Percentiles rank a stretch among this genome's conserved stretches.
phyloP scores from a whole-genome alignment of 345 rosid species.

The Citrus trifoliata region DNA sequence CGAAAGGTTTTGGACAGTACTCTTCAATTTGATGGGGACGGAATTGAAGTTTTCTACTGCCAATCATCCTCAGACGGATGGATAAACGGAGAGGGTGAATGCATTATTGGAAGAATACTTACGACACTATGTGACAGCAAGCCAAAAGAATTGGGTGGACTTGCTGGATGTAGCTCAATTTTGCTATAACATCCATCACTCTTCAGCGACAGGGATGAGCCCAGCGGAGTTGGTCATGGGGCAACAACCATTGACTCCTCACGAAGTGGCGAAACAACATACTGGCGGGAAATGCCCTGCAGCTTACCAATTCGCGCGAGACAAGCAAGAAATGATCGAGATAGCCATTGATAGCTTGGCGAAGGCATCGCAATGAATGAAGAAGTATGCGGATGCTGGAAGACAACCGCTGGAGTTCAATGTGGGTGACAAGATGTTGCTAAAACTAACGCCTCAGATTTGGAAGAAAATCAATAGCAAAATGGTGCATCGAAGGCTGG shows the following conservation, averaged over 20 bases:
- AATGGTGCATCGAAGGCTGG: neutral
- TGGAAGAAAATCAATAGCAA: neutral
- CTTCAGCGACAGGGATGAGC: neutral
- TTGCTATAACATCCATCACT: neutral
- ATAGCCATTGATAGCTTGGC: too few relatives aligned
- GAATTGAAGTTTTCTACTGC: neutral
- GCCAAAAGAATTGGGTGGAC: too few relatives aligned
- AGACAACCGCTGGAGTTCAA: neutral
- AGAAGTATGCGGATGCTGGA: neutral
- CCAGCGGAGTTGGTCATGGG: too few relatives aligned
- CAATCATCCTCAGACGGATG: neutral
- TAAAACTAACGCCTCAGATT: fast-evolving
- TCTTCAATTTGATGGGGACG: neutral
- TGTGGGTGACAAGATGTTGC: neutral
- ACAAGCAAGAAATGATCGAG: too few relatives aligned
- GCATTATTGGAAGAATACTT: neutral
- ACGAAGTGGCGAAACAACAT: neutral
- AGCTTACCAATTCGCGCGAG: too few relatives aligned
- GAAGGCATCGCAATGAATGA: too few relatives aligned
- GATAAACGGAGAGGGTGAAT: neutral
- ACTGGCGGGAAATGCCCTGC: neutral
- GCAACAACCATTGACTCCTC: neutral
- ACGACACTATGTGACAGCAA: neutral
- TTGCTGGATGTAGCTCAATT: too few relatives aligned
- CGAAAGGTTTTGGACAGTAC: neutral